phyloP scores from a whole-genome alignment of 1,139 yeast genomes.

The Kazachstania sp. region DNA sequence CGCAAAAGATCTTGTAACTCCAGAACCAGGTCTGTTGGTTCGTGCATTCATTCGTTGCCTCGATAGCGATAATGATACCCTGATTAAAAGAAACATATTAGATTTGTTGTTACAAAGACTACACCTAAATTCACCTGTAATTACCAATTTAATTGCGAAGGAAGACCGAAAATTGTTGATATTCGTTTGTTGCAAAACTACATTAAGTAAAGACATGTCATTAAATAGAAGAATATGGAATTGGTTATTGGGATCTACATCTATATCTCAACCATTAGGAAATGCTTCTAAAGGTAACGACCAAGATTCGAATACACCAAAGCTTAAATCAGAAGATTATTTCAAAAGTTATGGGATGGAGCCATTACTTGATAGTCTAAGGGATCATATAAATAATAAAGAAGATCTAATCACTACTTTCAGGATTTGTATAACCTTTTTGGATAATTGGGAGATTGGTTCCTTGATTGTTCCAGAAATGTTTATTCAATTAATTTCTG shows the following conservation, averaged over 20 bases:
- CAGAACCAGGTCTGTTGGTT: slow-evolving; percentile 71
- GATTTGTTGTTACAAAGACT: slow-evolving; percentile 66
- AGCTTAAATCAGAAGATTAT: slow-evolving; percentile 35
- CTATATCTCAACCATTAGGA: not conserved
- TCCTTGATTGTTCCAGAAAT: slow-evolving; percentile 58
- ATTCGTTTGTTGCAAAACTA: slow-evolving; percentile 56
- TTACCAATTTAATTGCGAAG: slow-evolving; percentile 40
- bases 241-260: slow-evolving; percentile 76
- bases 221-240: slow-evolving; percentile 86
- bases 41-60: slow-evolving; percentile 69
- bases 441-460: slow-evolving; percentile 95
- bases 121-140: slow-evolving; percentile 53
- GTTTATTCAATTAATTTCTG: slow-evolving; percentile 54
- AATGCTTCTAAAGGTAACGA: too few species aligned
- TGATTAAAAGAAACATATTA: slow-evolving; percentile 83
- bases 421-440: slow-evolving; percentile 57
- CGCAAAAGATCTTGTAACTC: slow-evolving; percentile 54
- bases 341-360: slow-evolving; percentile 50
- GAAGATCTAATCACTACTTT: slow-evolving; percentile 37
- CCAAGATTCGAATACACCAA: too few species aligned
- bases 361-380: slow-evolving; percentile 44
- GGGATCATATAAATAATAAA: slow-evolving; percentile 38
- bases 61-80: slow-evolving; percentile 48
- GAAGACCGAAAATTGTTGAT: slow-evolving; percentile 53
- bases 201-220: slow-evolving; percentile 83